phyloP scores from a whole-genome alignment of 352 stramenopile genomes.

The Globisporangium alternatum region DNA sequence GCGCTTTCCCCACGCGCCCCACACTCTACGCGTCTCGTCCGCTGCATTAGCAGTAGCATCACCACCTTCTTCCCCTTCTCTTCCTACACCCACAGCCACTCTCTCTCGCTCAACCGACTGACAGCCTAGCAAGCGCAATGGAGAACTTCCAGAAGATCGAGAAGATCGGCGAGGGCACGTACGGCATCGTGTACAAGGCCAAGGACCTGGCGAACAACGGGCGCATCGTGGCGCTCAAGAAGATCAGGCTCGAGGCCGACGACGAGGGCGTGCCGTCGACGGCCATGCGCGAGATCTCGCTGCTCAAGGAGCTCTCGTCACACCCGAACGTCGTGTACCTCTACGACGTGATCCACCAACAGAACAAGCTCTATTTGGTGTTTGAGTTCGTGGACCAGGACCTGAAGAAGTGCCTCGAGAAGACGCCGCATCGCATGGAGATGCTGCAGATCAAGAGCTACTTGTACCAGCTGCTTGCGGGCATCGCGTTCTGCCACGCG shows the following conservation, averaged over 20 bases:
- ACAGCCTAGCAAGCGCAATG: constrained; percentile 27
- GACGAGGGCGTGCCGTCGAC: constrained; percentile 98
- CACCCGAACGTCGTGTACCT: constrained; percentile 94
- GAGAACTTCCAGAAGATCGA: constrained; percentile 86
- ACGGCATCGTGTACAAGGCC: constrained; percentile 97
- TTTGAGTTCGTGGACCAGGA: constrained; percentile 89
- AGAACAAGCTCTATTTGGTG: constrained; percentile 86
- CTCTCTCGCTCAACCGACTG: neutral
- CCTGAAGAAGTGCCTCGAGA: constrained; percentile 89
- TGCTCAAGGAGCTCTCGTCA: constrained; percentile 92
- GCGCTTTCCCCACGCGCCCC: constrained; percentile 1
- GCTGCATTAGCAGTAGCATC: neutral
- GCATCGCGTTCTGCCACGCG: constrained; percentile 94
- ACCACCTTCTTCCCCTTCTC: neutral
- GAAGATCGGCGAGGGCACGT: constrained; percentile 93
- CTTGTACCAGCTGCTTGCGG: constrained; percentile 75
- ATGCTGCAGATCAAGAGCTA: constrained; percentile 83
- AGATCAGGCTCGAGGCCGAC: constrained; percentile 88
- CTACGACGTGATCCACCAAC: constrained; percentile 81
- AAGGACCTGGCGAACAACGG: constrained; percentile 80
- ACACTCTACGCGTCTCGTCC: neutral
- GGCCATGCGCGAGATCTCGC: constrained; percentile 97
- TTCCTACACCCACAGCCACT: neutral
- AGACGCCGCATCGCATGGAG: constrained; percentile 89
- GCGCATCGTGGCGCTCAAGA: constrained; percentile 94